Evolutionary conservation across 192 early-diverging fungal species (phyloP).

Genomic region (Mycoemilia scoparia): DNA sequence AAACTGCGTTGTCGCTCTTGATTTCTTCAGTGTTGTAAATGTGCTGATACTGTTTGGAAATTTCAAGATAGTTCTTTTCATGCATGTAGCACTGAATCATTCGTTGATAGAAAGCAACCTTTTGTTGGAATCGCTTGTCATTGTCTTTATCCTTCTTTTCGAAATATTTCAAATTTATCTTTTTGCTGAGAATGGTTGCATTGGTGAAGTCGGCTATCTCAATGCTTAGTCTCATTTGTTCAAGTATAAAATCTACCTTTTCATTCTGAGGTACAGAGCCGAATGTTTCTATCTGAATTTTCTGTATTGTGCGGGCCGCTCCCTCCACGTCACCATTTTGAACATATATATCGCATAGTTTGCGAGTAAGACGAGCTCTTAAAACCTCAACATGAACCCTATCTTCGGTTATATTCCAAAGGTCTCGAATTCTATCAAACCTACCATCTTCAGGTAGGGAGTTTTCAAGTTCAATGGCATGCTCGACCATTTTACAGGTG

Average conservation of each 20-base stretch:
- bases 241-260: constrained; percentile 97
- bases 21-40: constrained; percentile 76
- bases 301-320: constrained; percentile 90
- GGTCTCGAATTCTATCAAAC: constrained; percentile 81
- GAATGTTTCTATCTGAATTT: constrained; percentile 96
- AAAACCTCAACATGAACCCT: constrained; percentile 99
- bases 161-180: constrained; percentile 93
- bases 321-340: constrained; percentile 73
- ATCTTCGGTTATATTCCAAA: constrained; percentile 90
- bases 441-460: constrained; percentile 65
- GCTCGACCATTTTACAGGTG: constrained; percentile 86
- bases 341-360: constrained; percentile 77
- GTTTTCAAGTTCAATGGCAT: constrained; percentile 74
- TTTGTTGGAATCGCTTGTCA: constrained; percentile 65
- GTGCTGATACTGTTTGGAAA: constrained; percentile 80
- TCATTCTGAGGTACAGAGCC: constrained; percentile 97
- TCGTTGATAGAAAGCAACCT: constrained; percentile 88
- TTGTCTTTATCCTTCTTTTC: constrained; percentile 53
- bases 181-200: constrained; percentile 85
- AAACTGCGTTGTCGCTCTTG: constrained; percentile 55
- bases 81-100: constrained; percentile 93
- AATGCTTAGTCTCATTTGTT: constrained; percentile 92
- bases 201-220: constrained; percentile 83
- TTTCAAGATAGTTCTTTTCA: constrained; percentile 74
- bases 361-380: constrained; percentile 81